Evolutionary conservation across 352 stramenopile species (phyloP), one percentile per base, ranked within the genome.

Genomic region (Phytophthora constricta): DNA sequence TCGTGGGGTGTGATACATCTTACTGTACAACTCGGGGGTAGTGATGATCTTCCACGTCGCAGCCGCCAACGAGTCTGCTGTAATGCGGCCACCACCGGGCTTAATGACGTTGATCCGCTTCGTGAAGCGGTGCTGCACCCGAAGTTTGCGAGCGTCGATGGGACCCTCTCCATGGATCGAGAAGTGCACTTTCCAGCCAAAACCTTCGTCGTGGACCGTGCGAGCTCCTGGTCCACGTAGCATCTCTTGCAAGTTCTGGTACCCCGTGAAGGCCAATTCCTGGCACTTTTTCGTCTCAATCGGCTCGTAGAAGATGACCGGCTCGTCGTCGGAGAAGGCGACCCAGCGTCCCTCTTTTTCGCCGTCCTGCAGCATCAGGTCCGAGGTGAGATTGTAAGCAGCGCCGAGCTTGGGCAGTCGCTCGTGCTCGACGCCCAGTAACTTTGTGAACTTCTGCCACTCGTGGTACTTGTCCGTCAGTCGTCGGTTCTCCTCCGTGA

Each of bases 1-100:
- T 72, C 82, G 74, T 0, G 66, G 63, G 26, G 58, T 77, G 8
- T 66, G 67, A 42, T 85, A 85, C 55, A 85, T 72, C 39, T 71
- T 48, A 17, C 48, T 60, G 51, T 85, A 85, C 39, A 80, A 46
- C 27, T 78, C 65, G 2, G 77, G 68, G 43, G 67, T 70, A 22
- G 65, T 65, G 19, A 85, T 45, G 43, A 85, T 79, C 41, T 68
- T 62, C 77, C 70, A 82, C 51, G 74, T 77, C 22, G 60, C 64
- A 8, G 68, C 49, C 3, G 68, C 69, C 45, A 85, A 45, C 9
- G 60, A 68, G 27, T 82, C 67, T 5, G 67, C 60, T n/a, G 74
- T 79, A 17, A 77, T 68, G 5, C 56, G 50, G 25, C 72, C 45
- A 20, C 66, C 53, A 56, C 65, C 72, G 1, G 61, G 58, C 5